These are phyloP conservation scores for Arctium minus DNA, from an alignment of 129 eudicot genomes.

Conservation along the genomic window DNA sequence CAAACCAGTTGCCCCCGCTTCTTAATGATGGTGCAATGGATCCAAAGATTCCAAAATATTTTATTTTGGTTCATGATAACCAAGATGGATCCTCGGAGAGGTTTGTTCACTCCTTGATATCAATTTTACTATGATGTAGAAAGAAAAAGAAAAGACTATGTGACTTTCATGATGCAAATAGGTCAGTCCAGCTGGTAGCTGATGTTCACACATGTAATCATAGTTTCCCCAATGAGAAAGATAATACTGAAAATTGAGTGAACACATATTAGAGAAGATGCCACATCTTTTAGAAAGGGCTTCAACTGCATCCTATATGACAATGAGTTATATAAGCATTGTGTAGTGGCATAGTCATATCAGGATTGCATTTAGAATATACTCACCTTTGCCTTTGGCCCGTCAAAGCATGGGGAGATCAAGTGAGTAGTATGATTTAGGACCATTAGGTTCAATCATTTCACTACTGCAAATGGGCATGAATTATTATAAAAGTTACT, in stretches of 20 bases:
- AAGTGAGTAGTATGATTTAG: constrained; percentile 6
- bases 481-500: background rate
- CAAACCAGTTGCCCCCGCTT: constrained; percentile 72
- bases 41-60: constrained; percentile 82
- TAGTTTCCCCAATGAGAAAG: background rate
- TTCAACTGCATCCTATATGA: background rate
- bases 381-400: background rate
- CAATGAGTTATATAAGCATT: background rate
- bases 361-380: constrained; percentile 3
- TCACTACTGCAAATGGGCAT: background rate
- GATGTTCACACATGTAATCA: background rate
- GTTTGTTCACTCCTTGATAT: constrained; percentile 33
- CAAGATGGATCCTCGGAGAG: constrained; percentile 64
- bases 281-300: background rate
- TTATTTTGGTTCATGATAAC: constrained; percentile 76
- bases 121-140: background rate
- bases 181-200: background rate
- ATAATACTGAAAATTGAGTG: background rate
- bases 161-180: background rate
- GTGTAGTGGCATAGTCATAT: constrained; percentile 1
- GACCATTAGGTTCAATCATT: background rate
- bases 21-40: constrained; percentile 90
- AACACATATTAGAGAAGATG: background rate
- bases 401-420: background rate
- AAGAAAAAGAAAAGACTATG: background rate